Evolutionary conservation across 345 rosid genomes (phyloP).

Genomic region (Geranium rotundifolium): DNA sequence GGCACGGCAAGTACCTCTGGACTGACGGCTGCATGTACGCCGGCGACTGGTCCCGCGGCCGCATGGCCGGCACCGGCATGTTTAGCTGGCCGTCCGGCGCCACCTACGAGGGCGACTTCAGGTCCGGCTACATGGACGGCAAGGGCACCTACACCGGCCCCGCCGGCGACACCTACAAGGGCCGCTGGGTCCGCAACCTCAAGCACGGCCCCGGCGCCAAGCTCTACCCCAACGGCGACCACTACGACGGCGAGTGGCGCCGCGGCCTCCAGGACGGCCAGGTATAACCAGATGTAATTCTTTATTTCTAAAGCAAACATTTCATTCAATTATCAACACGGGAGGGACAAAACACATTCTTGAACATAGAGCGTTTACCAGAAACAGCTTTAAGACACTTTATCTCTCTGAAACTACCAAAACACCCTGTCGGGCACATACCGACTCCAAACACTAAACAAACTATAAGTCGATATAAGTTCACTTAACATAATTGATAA

Average conservation of each 20-base stretch:
- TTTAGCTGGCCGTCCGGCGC: constrained; percentile 94
- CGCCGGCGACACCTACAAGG: constrained; percentile 57
- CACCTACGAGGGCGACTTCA: constrained; percentile 93
- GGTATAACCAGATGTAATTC: too few species aligned
- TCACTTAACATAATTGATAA: too few species aligned
- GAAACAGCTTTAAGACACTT: too few species aligned
- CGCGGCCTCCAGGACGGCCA: constrained; percentile 76
- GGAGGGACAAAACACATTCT: too few species aligned
- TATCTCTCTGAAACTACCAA: too few species aligned
- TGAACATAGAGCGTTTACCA: too few species aligned
- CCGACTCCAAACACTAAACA: too few species aligned
- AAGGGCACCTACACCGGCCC: constrained; percentile 74
- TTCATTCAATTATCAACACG: too few species aligned
- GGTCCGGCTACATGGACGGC: constrained; percentile 80
- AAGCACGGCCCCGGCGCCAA: constrained; percentile 71
- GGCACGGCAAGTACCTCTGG: constrained; percentile 83
- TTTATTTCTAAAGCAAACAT: too few species aligned
- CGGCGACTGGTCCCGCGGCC: constrained; percentile 79
- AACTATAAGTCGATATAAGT: too few species aligned
- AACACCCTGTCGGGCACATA: too few species aligned
- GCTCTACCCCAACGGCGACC: constrained; percentile 65
- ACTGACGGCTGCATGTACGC: constrained; percentile 89
- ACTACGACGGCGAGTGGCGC: constrained; percentile 84
- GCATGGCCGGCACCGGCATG: constrained; percentile 67
- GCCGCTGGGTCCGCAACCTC: constrained; percentile 86